phyloP scores from a whole-genome alignment of 352 stramenopile genomes.

The Aphanomyces euteiches region DNA sequence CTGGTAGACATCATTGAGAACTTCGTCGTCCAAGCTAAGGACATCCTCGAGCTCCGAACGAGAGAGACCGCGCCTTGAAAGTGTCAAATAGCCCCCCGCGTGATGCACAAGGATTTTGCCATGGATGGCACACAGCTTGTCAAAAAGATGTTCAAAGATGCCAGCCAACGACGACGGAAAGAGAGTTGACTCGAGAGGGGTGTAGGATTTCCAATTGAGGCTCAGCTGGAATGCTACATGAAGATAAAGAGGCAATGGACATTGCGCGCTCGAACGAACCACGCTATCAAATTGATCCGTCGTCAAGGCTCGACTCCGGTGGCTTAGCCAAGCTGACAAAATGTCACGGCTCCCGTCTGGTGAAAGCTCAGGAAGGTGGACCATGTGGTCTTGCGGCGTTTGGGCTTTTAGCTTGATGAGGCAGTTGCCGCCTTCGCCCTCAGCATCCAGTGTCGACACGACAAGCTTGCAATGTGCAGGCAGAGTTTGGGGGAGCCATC shows the following conservation, averaged over 20 bases:
- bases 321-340: not conserved
- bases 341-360: not conserved
- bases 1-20: constrained; percentile 13
- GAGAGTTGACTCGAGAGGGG: not conserved
- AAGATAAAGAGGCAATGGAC: constrained; percentile 12
- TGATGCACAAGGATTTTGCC: constrained; percentile 5
- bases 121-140: constrained; percentile 3
- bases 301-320: not conserved
- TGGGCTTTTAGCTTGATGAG: constrained; percentile 1
- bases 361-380: not conserved
- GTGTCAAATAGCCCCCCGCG: constrained; percentile 9
- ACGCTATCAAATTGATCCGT: not conserved
- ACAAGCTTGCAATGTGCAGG: constrained; percentile 1
- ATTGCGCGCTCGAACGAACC: not conserved
- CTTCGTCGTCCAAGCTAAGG: constrained; percentile 5
- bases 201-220: constrained; percentile 3
- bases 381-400: not conserved
- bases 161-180: not conserved
- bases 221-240: constrained; percentile 13
- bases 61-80: constrained; percentile 1
- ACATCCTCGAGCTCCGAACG: constrained; percentile 16
- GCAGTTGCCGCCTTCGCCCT: constrained; percentile 7
- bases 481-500: not conserved
- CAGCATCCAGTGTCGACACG: constrained; percentile 2
- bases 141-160: constrained; percentile 2